phyloP scores from a whole-genome alignment of 73 alveolate genomes.

The Symbiodinium natans region DNA sequence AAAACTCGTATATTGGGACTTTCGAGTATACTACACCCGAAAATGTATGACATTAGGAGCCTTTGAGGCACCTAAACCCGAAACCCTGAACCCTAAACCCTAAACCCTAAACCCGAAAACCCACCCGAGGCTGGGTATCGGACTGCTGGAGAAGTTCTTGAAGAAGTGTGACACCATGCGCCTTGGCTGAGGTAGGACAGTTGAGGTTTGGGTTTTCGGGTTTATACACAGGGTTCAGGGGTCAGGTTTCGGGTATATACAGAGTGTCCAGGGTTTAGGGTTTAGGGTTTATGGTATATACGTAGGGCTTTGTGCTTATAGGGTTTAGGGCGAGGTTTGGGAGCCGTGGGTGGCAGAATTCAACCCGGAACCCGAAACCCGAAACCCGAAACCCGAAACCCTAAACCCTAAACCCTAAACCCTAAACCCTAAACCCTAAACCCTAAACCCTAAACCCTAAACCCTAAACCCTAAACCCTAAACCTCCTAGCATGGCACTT shows the following conservation, averaged over 20 bases:
- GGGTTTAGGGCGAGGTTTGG: too few species aligned
- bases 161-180: slow-evolving; percentile 77
- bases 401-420: not conserved
- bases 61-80: not conserved
- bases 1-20: too few species aligned
- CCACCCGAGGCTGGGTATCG: slow-evolving; percentile 23
- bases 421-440: too few species aligned
- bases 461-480: too few species aligned
- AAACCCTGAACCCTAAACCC: not conserved
- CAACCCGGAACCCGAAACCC: too few species aligned
- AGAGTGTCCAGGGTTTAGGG: not conserved
- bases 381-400: not conserved
- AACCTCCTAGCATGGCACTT: too few species aligned
- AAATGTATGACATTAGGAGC: too few species aligned
- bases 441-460: too few species aligned
- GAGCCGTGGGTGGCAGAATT: too few species aligned
- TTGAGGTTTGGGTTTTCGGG: not conserved
- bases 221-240: not conserved
- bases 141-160: slow-evolving; percentile 42
- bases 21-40: too few species aligned
- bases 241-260: not conserved
- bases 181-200: not conserved
- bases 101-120: not conserved
- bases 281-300: not conserved
- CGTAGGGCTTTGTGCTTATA: too few species aligned